Evolutionary conservation across 1,284 basidiomycete species (phyloP), one percentile per base, ranked within the genome.

Genomic region (Ganoderma meredithae): DNA sequence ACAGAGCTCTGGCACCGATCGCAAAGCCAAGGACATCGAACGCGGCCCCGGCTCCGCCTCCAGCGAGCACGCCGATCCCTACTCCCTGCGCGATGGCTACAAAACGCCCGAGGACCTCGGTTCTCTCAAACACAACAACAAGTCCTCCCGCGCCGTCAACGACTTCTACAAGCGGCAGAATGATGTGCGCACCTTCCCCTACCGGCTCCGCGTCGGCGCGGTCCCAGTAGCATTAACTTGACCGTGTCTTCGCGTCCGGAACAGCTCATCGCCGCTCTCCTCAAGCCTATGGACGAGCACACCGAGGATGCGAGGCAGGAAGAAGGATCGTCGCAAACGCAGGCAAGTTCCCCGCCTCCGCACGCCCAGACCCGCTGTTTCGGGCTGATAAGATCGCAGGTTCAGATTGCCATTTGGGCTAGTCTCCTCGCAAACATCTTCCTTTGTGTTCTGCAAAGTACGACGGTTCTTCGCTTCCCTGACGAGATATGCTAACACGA

Each of bases 281-380:
- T 99, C 64, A 98, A 98, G 80, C 89, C 95, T 0, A 93, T 97
- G 89, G 91, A 94, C 60, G 89, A 90, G 53, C 93, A 97, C 76
- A 93, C 92, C 0, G 85, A 87, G 68, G 92, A 95, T 69, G 92
- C 93, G 39, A 85, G 84, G 73, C 82, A 84, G 25, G 86, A 89
- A 27, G 88, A 91, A 75, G 87, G 91, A 44, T 83, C 84, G 39
- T 83, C 86, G 41, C 88, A 90, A 41, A 74, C 92, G 62, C 85
- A 90, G 17, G 94, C 94, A 75, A 71, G 88, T 69, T 69, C 31
- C 41, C 25, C 61, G 10, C 43, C 15, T 31, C 43, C 27, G 8
- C 22, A 19, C 25, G 22, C 22, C 25, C 27, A 25, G 44, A 33
- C 22, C 15, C 55, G 27, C 39, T 66, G 22, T 22, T 13, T 52